phyloP scores from a whole-genome alignment of 2,329 filamentous ascomycete species.

The Rhinocladiella similis region DNA sequence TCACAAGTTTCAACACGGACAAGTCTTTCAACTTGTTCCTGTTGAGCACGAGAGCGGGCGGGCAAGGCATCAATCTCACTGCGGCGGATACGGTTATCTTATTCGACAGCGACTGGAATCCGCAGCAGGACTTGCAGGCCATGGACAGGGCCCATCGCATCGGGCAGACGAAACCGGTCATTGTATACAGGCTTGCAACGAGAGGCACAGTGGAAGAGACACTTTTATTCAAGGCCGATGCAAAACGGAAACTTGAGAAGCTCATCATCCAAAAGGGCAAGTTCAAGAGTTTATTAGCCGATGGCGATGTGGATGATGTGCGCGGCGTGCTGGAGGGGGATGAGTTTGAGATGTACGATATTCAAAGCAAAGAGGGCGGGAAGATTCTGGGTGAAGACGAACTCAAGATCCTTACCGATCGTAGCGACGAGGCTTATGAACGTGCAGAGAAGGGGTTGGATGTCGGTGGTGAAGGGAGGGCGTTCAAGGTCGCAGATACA shows the following conservation, averaged over 20 bases:
- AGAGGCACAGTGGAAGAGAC: constrained; percentile 90
- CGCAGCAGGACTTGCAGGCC: constrained; percentile 93
- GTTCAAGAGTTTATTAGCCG: constrained; percentile 68
- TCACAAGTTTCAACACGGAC: constrained; percentile 70
- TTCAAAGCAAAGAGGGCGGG: constrained; percentile 36
- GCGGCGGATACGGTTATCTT: constrained; percentile 90
- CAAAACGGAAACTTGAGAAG: constrained; percentile 88
- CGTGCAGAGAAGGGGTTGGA: constrained; percentile 78
- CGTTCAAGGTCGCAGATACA: constrained; percentile 81
- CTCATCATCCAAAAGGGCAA: constrained; percentile 93
- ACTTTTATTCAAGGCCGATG: constrained; percentile 81
- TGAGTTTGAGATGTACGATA: constrained; percentile 67
- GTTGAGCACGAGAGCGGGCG: constrained; percentile 85
- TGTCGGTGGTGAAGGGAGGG: constrained; percentile 56
- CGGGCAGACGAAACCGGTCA: constrained; percentile 85
- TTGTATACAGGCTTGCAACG: constrained; percentile 91
- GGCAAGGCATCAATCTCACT: constrained; percentile 92
- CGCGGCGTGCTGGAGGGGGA: constrained; percentile 31
- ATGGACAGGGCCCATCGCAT: constrained; percentile 95
- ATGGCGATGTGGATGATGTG: constrained; percentile 36
- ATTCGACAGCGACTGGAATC: constrained; percentile 91
- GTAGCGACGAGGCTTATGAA: constrained; percentile 66
- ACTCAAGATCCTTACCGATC: constrained; percentile 74
- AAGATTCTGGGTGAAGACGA: constrained; percentile 73
- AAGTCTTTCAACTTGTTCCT: constrained; percentile 73